phyloP scores from a whole-genome alignment of 176 grass and related monocot genomes.

The Luzula sylvatica region DNA sequence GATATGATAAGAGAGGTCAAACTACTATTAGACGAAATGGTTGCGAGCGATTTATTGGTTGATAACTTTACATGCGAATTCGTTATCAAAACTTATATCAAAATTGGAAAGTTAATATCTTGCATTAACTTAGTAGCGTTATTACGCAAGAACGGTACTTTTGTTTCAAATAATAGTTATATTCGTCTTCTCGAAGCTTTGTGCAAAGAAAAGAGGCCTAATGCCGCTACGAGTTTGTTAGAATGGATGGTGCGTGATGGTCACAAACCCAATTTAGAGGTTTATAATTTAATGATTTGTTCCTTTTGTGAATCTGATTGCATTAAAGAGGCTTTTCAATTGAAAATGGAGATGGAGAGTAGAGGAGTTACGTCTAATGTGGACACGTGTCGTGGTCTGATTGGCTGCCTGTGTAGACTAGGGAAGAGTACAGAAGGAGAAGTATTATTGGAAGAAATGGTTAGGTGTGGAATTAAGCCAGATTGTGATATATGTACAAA shows the following conservation, averaged over 20 bases:
- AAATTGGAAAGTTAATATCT: slow-evolving; percentile 47
- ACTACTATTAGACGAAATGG: slow-evolving; percentile 54
- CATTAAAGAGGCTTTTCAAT: slow-evolving; percentile 41
- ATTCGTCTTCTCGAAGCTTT: slow-evolving; percentile 36
- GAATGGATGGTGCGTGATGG: slow-evolving; percentile 62
- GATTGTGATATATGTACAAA: slow-evolving; percentile 42
- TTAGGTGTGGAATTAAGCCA: slow-evolving; percentile 24
- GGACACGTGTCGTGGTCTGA: slow-evolving; percentile 31
- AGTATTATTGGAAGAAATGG: slow-evolving; percentile 54
- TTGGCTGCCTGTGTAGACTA: slow-evolving; percentile 54
- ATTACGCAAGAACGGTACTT: slow-evolving; percentile 36
- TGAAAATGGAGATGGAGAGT: slow-evolving; percentile 53
- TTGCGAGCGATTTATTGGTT: slow-evolving; percentile 28
- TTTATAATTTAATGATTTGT: slow-evolving; percentile 54
- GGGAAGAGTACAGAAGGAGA: slow-evolving; percentile 40
- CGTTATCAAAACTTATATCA: slow-evolving; percentile 46
- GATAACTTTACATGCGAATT: slow-evolving; percentile 27
- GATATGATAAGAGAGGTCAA: slow-evolving; percentile 48
- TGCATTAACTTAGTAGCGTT: slow-evolving; percentile 73
- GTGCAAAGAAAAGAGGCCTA: slow-evolving; percentile 47
- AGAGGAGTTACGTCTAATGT: slow-evolving; percentile 41
- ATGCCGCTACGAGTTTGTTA: slow-evolving; percentile 59
- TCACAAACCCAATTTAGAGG: slow-evolving; percentile 34
- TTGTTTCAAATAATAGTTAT: slow-evolving; percentile 45
- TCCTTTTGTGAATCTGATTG: slow-evolving; percentile 45